A percentile compares a stretch with the other conserved stretches of the same genome.
phyloP scores from a whole-genome alignment of 2,329 filamentous ascomycete genomes.

The Neoscytalidium dimidiatum region DNA sequence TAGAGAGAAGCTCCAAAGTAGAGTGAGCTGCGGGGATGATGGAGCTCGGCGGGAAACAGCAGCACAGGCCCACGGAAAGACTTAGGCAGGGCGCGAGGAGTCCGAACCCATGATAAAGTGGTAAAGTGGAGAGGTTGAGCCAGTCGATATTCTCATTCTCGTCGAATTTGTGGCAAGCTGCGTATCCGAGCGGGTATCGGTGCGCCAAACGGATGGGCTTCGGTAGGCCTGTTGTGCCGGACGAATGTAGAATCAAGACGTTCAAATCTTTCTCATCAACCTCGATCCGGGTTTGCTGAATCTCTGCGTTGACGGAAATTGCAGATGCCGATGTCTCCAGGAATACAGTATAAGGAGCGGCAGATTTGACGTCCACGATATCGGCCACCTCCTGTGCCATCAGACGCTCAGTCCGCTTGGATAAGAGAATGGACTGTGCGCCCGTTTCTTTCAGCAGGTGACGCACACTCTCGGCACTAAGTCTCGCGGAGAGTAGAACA shows the following conservation, averaged over 20 bases:
- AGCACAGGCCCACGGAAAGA: slow-evolving; percentile 32
- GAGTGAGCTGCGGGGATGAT: slow-evolving; percentile 28
- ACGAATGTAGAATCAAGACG: slow-evolving; percentile 31
- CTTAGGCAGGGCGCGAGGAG: slow-evolving; percentile 35
- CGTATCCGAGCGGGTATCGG: slow-evolving; percentile 31
- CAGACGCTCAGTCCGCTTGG: neutral
- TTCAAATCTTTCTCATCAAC: neutral
- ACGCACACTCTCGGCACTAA: slow-evolving; percentile 16
- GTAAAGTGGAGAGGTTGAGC: slow-evolving; percentile 37
- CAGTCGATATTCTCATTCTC: slow-evolving; percentile 1
- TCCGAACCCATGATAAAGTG: slow-evolving; percentile 40
- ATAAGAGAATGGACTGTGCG: neutral
- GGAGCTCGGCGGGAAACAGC: slow-evolving; percentile 29
- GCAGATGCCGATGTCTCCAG: neutral
- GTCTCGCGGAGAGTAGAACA: slow-evolving; percentile 27
- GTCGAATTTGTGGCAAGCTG: slow-evolving; percentile 24
- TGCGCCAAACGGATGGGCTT: slow-evolving; percentile 38
- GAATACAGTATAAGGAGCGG: neutral
- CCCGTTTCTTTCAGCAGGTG: slow-evolving; percentile 1
- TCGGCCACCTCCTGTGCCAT: neutral
- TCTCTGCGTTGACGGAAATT: neutral
- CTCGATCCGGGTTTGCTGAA: neutral
- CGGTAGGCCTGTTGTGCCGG: slow-evolving; percentile 39
- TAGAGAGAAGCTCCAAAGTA: slow-evolving; percentile 28
- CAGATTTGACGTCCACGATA: neutral